Evolutionary conservation across 139 green algal species (phyloP).

Genomic region (Haematococcus sp.): DNA sequence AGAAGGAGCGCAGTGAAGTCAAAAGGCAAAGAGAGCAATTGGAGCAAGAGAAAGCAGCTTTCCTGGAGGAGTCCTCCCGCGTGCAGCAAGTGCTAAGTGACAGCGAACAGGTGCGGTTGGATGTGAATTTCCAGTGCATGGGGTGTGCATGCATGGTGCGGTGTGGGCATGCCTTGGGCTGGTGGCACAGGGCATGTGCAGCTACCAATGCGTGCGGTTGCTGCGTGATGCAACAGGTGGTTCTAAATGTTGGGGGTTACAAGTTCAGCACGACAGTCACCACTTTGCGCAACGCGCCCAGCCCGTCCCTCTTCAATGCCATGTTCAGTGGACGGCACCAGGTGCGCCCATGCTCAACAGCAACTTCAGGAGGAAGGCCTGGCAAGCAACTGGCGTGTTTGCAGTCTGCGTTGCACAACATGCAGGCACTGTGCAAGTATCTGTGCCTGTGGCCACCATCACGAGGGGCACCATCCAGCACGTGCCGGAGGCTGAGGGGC

Average conservation of each 20-base stretch:
- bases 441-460: no score
- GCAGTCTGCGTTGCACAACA: no score
- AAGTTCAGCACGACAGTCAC: constrained; percentile 63
- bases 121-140: not conserved
- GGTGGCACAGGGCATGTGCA: not conserved
- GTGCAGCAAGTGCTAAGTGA: constrained; percentile 40
- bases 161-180: no score
- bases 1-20: constrained; percentile 40
- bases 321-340: constrained; percentile 67
- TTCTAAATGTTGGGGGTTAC: constrained; percentile 61
- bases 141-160: not conserved
- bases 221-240: constrained; percentile 54
- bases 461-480: no score
- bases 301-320: constrained; percentile 61
- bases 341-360: not conserved
- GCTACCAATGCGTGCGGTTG: no score
- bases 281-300: constrained; percentile 62
- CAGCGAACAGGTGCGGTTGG: constrained; percentile 34
- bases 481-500: no score
- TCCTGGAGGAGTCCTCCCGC: constrained; percentile 39
- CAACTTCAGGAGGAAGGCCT: not conserved
- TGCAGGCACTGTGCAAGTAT: no score
- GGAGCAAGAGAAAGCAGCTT: constrained; percentile 37
- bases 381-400: constrained; percentile 15
- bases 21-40: constrained; percentile 24